A percentile compares a stretch with the other conserved stretches of the same genome.
Evolutionary conservation across 805 yeast species (phyloP).

Genomic region (Schizosaccharomyces cryophilus): DNA sequence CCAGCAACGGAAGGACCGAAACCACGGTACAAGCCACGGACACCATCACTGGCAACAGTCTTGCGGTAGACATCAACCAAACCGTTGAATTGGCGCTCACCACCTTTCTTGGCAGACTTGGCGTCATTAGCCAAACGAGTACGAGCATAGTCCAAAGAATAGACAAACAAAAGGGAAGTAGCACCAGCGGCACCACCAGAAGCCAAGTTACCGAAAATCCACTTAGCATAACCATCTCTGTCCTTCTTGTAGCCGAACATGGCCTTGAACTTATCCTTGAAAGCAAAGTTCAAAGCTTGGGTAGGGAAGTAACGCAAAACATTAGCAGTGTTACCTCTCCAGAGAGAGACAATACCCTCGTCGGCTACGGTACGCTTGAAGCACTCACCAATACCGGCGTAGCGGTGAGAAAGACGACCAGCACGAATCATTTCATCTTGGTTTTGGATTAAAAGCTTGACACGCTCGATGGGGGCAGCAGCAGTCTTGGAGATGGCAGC

Average conservation of each 20-base stretch:
- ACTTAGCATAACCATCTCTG: constrained; percentile 57
- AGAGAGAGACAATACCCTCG: constrained; percentile 81
- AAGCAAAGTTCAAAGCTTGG: constrained; percentile 94
- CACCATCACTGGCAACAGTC: constrained; percentile 86
- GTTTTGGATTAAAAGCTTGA: constrained; percentile 84
- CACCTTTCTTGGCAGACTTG: constrained; percentile 61
- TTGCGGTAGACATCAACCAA: constrained; percentile 86
- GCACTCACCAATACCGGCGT: constrained; percentile 81
- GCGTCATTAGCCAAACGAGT: constrained; percentile 98
- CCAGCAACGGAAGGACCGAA: constrained; percentile 96
- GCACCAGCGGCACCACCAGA: constrained; percentile 99
- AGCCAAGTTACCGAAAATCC: constrained; percentile 96
- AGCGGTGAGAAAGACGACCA: constrained; percentile 70
- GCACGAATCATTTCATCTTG: constrained; percentile 96
- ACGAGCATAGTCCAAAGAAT: constrained; percentile 95
- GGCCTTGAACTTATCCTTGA: constrained; percentile 90
- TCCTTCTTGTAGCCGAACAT: constrained; percentile 94
- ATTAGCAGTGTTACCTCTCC: constrained; percentile 99
- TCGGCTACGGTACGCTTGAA: constrained; percentile 83
- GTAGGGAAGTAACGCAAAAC: constrained; percentile 98
- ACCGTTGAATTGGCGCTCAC: constrained; percentile 94
- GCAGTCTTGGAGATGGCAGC: constrained; percentile 97
- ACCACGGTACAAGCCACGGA: constrained; percentile 98
- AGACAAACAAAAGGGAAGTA: constrained; percentile 73
- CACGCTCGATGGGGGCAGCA: constrained; percentile 95